Evolutionary conservation across 106 monocot genomes (phyloP), one percentile per base, ranked within the genome.

Genomic region (Agapanthus africanus): DNA sequence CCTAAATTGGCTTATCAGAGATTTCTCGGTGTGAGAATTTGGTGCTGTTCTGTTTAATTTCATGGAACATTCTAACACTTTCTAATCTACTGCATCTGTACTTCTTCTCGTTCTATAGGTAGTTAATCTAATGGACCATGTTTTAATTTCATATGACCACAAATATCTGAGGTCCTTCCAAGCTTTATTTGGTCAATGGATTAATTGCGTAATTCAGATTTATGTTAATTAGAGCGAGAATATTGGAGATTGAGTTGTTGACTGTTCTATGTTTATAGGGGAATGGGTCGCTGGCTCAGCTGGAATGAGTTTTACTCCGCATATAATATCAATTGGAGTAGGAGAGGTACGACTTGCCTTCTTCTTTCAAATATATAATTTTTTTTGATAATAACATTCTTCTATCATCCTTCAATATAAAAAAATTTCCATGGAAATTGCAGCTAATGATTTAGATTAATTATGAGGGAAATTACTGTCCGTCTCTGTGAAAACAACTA

Each of bases 301-400:
- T 81, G 87, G 94, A 70, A 82, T 74, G 68, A 84, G 90, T 42
- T 90, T 94, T 74, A 94, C 82, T 51, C 84, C 94, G 19, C 90
- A 90, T 79, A 60, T 90, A 28, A 84, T 94, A 52, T 82, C 71
- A 37, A 80, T 90, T 76, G 46, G 75, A 37, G 74, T 67, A 34
- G 94, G 94, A 72, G 90, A 87, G 90, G 94, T 94, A 75, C 67
- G 73, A 51, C 10, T 22, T 38, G 18, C 21, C 37, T 37, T 37
- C 22, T 63, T 18, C 38, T n/a, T 22, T 22, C 9, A 33, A 63
- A 22, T 9, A 37, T n/a, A n/a, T n/a, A n/a, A n/a, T n/a, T n/a
- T n/a, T n/a, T n/a, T n/a, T n/a, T n/a, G n/a, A n/a, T n/a, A n/a
- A n/a, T n/a, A n/a, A n/a, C n/a, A n/a, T n/a, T n/a, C n/a, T n/a